A percentile compares a stretch with the other conserved stretches of the same genome.
Evolutionary conservation across 164 flowering plant species (phyloP).

Genomic region (Chloranthus sessilifolius): DNA sequence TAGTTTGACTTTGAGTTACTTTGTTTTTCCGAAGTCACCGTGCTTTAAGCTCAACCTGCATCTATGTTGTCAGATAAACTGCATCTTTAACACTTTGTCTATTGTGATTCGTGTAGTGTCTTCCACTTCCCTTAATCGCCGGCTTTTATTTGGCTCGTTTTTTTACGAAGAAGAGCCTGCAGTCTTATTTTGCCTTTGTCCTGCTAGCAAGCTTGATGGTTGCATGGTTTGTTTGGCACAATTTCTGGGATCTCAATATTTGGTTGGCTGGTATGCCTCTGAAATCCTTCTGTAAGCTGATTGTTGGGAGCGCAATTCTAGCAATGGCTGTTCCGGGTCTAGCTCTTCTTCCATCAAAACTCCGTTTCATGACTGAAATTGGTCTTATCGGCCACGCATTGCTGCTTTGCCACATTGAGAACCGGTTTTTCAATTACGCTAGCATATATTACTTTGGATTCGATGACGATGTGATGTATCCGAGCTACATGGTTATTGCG

Average conservation of each 20-base stretch:
- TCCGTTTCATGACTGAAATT: slow-evolving; percentile 64
- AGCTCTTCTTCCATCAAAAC: slow-evolving; percentile 69
- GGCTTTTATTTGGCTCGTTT: slow-evolving; percentile 90
- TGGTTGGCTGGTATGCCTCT: slow-evolving; percentile 98
- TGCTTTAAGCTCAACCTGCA: too few relatives aligned
- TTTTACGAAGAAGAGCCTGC: slow-evolving; percentile 75
- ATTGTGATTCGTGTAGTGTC: slow-evolving; percentile 53
- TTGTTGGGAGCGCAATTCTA: slow-evolving; percentile 63
- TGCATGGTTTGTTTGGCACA: slow-evolving; percentile 87
- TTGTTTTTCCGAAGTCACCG: too few relatives aligned
- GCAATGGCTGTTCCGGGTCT: slow-evolving; percentile 92
- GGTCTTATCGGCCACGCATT: slow-evolving; percentile 76
- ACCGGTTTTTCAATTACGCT: slow-evolving; percentile 71
- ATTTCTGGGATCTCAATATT: slow-evolving; percentile 94
- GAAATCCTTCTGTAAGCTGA: slow-evolving; percentile 85
- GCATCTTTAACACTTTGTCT: neutral
- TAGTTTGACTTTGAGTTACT: too few relatives aligned
- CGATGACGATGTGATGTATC: slow-evolving; percentile 96
- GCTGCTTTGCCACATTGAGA: slow-evolving; percentile 77
- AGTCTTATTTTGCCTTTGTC: slow-evolving; percentile 84
- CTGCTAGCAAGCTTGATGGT: slow-evolving; percentile 86
- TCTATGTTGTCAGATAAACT: too few relatives aligned
- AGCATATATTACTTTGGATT: slow-evolving; percentile 76
- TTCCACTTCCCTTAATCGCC: slow-evolving; percentile 77
- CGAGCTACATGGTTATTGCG: slow-evolving; percentile 89